Conservation (phyloP, 345 rosid genomes). For the Arabis hirsuta region DNA sequence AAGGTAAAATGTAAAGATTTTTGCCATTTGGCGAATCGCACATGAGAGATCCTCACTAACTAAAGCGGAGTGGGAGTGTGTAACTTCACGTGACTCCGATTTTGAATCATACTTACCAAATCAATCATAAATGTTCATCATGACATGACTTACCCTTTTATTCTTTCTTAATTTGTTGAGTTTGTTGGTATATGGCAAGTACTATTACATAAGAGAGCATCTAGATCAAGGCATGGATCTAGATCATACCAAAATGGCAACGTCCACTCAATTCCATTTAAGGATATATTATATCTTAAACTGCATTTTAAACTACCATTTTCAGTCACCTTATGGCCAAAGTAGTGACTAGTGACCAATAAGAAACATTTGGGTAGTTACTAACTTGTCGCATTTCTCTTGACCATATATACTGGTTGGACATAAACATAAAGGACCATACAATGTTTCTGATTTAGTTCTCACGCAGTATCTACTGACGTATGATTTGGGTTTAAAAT, state of each 20-base stretch:
- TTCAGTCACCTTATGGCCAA: not conserved
- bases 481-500: not conserved
- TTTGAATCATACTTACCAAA: conserved; percentile 15
- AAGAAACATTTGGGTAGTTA: not conserved
- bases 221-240: not conserved
- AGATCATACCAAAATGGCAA: conserved; percentile 12
- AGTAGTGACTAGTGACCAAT: not conserved
- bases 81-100: conserved; percentile 26
- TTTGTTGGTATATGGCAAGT: conserved; percentile 1
- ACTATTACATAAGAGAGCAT: conserved; percentile 3
- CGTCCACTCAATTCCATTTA: not conserved
- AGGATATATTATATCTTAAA: not conserved
- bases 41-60: not conserved
- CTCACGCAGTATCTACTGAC: conserved; percentile 12
- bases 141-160: not conserved
- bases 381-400: not conserved
- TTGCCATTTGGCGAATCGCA: not conserved
- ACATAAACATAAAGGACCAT: not conserved
- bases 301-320: not conserved
- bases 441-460: not conserved
- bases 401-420: conserved; percentile 2
- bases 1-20: not conserved
- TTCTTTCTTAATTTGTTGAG: conserved; percentile 11
- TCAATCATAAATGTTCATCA: conserved; percentile 10
- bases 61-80: conserved; percentile 10